phyloP scores from a whole-genome alignment of 106 monocot genomes.

The Allium sativum region DNA sequence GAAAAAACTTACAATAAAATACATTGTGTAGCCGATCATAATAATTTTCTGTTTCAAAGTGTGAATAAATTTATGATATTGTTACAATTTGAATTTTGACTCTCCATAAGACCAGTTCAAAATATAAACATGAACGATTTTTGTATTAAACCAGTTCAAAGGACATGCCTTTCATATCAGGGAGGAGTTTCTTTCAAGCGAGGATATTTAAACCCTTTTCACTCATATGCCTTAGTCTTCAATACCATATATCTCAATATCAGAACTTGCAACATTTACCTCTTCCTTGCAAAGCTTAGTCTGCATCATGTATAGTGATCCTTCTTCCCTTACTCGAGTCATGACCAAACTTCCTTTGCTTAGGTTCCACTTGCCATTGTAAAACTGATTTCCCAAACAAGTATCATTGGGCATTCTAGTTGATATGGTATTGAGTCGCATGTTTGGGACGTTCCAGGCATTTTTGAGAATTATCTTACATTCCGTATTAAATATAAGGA shows the following conservation, averaged over 20 bases:
- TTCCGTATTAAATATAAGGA: not conserved
- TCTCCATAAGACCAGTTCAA: too few species aligned
- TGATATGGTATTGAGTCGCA: not conserved
- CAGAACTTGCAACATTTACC: not conserved
- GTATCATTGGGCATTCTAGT: not conserved
- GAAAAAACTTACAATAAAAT: too few species aligned
- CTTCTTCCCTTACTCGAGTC: not conserved
- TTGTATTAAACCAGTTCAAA: too few species aligned
- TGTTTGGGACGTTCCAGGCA: not conserved
- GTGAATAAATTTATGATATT: too few species aligned
- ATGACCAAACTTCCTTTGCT: not conserved
- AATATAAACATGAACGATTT: too few species aligned
- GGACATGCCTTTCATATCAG: not conserved
- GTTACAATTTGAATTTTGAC: too few species aligned
- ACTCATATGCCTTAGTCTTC: not conserved
- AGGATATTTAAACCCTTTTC: not conserved
- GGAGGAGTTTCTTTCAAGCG: not conserved
- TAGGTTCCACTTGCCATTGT: conserved; percentile 1
- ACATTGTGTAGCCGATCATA: too few species aligned
- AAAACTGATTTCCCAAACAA: not conserved
- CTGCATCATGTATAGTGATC: not conserved
- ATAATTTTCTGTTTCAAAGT: too few species aligned
- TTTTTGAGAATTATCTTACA: not conserved
- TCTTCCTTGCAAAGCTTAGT: not conserved
- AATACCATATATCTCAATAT: not conserved